These are phyloP conservation scores for Tillandsia leiboldiana DNA, from an alignment of 176 grass and related monocot species.

Conservation along the genomic window DNA sequence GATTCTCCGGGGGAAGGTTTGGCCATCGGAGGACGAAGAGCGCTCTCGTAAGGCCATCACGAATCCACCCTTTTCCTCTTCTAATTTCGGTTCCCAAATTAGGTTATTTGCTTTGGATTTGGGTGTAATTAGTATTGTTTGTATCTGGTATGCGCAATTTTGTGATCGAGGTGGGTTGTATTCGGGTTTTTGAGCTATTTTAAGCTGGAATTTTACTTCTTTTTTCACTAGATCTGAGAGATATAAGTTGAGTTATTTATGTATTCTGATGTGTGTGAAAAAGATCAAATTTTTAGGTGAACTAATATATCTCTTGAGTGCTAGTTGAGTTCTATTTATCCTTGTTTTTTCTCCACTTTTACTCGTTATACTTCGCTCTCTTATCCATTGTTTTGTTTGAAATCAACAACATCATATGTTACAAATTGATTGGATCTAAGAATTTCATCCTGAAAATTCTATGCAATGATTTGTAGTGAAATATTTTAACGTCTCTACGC, in stretches of 20 bases:
- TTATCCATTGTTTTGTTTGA: too few species aligned
- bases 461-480: too few species aligned
- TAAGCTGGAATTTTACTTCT: background rate
- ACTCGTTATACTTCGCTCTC: too few species aligned
- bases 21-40: conserved; percentile 2
- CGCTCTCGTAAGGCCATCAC: background rate
- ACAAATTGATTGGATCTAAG: too few species aligned
- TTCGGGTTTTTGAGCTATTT: background rate
- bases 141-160: background rate
- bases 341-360: too few species aligned
- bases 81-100: background rate
- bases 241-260: background rate
- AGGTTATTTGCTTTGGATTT: too few species aligned
- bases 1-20: background rate
- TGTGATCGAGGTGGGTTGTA: background rate
- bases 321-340: too few species aligned
- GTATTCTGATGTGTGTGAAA: background rate
- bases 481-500: too few species aligned
- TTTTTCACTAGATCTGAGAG: background rate
- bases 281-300: too few species aligned
- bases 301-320: too few species aligned
- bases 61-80: background rate
- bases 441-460: too few species aligned
- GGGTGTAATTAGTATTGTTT: background rate
- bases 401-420: too few species aligned